Evolutionary conservation across 306 rosid genomes (phyloP).

Genomic region (Dryas drummondii): DNA sequence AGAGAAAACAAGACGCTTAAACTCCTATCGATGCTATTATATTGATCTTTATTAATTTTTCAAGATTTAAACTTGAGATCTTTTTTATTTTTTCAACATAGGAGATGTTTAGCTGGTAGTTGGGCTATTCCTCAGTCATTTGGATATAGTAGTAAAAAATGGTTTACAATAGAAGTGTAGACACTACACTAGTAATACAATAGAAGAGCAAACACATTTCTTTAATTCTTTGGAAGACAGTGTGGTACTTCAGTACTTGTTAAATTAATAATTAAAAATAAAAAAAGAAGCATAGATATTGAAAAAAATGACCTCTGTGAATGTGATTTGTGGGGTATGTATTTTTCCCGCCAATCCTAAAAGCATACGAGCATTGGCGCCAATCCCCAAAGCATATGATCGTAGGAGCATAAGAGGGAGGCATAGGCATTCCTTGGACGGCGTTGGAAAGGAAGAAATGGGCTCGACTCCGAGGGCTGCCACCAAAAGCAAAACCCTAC

Average conservation of each 20-base stretch:
- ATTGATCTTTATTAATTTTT: not conserved
- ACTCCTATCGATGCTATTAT: not conserved
- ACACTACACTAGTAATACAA: too few species aligned
- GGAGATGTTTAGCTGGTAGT: too few species aligned
- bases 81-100: too few species aligned
- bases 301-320: not conserved
- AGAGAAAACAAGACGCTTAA: not conserved
- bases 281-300: too few species aligned
- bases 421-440: not conserved
- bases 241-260: too few species aligned
- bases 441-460: not conserved
- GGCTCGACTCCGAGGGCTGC: too few species aligned
- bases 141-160: not conserved
- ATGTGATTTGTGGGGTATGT: not conserved
- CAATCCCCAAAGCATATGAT: not conserved
- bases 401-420: not conserved
- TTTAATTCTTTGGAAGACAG: too few species aligned
- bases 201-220: too few species aligned
- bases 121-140: not conserved
- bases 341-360: slow-evolving; percentile 9
- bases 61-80: too few species aligned
- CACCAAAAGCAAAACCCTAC: slow-evolving; percentile 44
- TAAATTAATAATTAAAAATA: too few species aligned
- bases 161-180: not conserved
- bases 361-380: not conserved